A percentile compares a stretch with the other conserved stretches of the same genome.
These are phyloP conservation scores for Thelonectria discophora DNA, from an alignment of 2,329 filamentous ascomycete species.

Conservation along the genomic window DNA sequence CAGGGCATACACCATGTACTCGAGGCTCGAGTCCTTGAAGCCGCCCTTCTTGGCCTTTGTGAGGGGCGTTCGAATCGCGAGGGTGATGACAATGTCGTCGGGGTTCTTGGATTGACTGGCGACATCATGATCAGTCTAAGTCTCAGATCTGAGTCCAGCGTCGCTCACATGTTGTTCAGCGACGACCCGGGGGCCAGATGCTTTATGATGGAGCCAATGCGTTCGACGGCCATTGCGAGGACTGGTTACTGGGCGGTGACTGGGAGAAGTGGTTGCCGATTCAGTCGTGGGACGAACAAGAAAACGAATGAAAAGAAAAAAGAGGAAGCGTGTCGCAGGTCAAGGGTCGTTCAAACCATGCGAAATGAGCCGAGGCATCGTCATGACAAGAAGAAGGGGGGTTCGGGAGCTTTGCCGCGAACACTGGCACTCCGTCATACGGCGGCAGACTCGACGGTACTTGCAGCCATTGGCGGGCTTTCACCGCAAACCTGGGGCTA, in stretches of 20 bases:
- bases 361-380: slow-evolving; percentile 34
- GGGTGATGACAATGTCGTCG: slow-evolving; percentile 96
- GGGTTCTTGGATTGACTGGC: slow-evolving; percentile 87
- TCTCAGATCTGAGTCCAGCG: background rate
- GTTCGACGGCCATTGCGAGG: slow-evolving; percentile 78
- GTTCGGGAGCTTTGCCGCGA: slow-evolving; percentile 9
- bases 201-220: slow-evolving; percentile 86
- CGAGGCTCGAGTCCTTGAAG: slow-evolving; percentile 92
- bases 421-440: slow-evolving; percentile 19
- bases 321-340: background rate
- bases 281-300: background rate
- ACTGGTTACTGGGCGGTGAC: background rate
- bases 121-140: background rate
- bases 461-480: slow-evolving; percentile 5
- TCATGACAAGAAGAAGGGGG: slow-evolving; percentile 26
- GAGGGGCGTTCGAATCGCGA: slow-evolving; percentile 88
- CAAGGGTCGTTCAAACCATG: slow-evolving; percentile 27
- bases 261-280: slow-evolving; percentile 8
- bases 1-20: slow-evolving; percentile 85
- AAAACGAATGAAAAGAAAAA: slow-evolving; percentile 1
- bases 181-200: slow-evolving; percentile 81
- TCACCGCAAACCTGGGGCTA: slow-evolving; percentile 9
- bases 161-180: slow-evolving; percentile 78
- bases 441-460: slow-evolving; percentile 36
- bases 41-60: slow-evolving; percentile 90